Evolutionary conservation across 108 stramenopile genomes (phyloP).

Genomic region (Skeletonema menzelii): DNA sequence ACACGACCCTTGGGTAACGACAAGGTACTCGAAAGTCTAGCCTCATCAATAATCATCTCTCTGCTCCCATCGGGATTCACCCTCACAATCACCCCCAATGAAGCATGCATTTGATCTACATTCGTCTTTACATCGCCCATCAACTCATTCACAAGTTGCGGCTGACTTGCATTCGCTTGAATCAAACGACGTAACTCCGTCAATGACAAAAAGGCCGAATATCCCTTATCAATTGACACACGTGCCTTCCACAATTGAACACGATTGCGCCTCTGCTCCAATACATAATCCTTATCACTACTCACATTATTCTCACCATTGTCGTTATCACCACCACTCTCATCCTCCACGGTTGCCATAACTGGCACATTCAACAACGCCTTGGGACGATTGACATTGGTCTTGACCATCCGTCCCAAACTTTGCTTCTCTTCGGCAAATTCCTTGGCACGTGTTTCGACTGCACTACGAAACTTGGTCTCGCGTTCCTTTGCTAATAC

Average conservation of each 20-base stretch:
- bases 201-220: constrained; percentile 72
- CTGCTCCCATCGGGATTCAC: constrained; percentile 18
- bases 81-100: constrained; percentile 57
- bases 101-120: constrained; percentile 67
- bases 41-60: constrained; percentile 36
- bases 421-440: constrained; percentile 66
- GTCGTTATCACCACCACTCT: neutral
- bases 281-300: constrained; percentile 34
- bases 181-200: constrained; percentile 66
- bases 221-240: constrained; percentile 78
- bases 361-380: constrained; percentile 75
- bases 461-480: constrained; percentile 40
- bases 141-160: constrained; percentile 47
- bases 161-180: constrained; percentile 31
- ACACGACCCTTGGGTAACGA: constrained; percentile 78
- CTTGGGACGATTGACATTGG: constrained; percentile 76
- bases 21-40: constrained; percentile 23
- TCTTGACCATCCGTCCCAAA: constrained; percentile 67
- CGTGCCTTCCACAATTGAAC: constrained; percentile 81
- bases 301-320: constrained; percentile 26
- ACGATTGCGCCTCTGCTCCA: constrained; percentile 39
- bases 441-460: constrained; percentile 61
- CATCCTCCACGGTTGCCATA: constrained; percentile 16
- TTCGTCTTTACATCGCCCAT: constrained; percentile 68
- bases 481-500: constrained; percentile 54